Evolutionary conservation across 768 basidiomycete genomes (phyloP).

Genomic region (Panellus pusillus): DNA sequence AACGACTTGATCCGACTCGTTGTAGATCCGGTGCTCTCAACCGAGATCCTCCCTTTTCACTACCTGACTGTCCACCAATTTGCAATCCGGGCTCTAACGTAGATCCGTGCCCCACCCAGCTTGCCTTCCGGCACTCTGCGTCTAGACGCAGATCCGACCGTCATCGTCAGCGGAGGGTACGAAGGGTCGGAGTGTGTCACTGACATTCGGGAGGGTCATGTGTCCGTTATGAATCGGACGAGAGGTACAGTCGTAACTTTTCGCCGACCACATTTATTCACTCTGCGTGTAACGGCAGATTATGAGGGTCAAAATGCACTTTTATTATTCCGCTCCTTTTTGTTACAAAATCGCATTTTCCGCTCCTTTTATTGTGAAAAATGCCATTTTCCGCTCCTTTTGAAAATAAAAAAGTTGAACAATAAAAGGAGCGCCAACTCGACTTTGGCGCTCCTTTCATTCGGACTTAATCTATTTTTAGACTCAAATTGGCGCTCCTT

Average conservation of each 20-base stretch:
- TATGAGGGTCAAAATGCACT: too few species aligned
- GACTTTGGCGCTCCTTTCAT: too few species aligned
- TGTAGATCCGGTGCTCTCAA: slow-evolving; percentile 29
- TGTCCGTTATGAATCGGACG: slow-evolving; percentile 73
- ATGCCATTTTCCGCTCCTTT: too few species aligned
- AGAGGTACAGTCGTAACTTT: slow-evolving; percentile 48
- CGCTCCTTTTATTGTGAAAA: too few species aligned
- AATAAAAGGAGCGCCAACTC: too few species aligned
- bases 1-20: neutral
- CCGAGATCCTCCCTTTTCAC: slow-evolving; percentile 63
- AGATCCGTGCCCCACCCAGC: slow-evolving; percentile 68
- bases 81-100: slow-evolving; percentile 72
- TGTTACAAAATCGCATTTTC: too few species aligned
- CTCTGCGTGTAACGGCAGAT: neutral
- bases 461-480: too few species aligned
- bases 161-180: slow-evolving; percentile 76
- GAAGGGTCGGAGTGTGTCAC: slow-evolving; percentile 77
- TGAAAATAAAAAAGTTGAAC: too few species aligned
- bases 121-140: slow-evolving; percentile 46
- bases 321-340: too few species aligned
- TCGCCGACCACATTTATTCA: neutral
- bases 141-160: slow-evolving; percentile 59
- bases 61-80: slow-evolving; percentile 77
- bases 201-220: slow-evolving; percentile 71
- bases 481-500: too few species aligned